Evolutionary conservation across 2,329 filamentous ascomycete genomes (phyloP).

Genomic region (Botrytis deweyae): DNA sequence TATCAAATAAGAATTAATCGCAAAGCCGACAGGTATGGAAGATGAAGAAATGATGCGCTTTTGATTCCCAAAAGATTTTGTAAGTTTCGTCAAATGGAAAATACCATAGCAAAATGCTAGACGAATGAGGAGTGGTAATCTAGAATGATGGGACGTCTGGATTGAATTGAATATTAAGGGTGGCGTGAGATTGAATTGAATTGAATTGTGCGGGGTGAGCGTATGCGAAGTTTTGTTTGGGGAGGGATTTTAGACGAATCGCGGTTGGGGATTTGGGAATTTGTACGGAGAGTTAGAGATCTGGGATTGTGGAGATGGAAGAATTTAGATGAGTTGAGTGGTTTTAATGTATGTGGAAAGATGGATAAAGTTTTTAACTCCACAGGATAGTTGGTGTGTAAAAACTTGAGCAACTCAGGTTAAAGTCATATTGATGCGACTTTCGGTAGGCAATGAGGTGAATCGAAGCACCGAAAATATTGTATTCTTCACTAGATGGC

Average conservation of each 20-base stretch:
- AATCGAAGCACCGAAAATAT: background rate
- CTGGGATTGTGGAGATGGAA: no score
- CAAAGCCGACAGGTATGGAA: no score
- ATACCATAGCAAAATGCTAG: background rate
- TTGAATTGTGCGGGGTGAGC: background rate
- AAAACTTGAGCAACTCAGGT: background rate
- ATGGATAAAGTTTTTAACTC: no score
- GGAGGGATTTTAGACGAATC: background rate
- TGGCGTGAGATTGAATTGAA: background rate
- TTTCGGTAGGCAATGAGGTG: background rate
- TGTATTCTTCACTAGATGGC: rapidly evolving
- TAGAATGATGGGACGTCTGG: background rate
- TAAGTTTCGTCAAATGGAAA: background rate
- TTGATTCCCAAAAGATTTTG: background rate
- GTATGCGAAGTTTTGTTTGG: background rate
- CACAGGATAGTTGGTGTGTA: no score
- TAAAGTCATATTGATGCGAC: background rate
- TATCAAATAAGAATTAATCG: no score
- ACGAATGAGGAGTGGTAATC: background rate
- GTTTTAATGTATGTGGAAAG: background rate
- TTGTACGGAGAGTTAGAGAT: background rate
- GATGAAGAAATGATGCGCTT: background rate
- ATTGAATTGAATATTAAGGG: background rate
- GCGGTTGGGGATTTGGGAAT: background rate
- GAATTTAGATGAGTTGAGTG: no score